Percentiles rank a stretch among this genome's conserved stretches.
phyloP scores from a whole-genome alignment of 192 early-diverging fungal species.

The Mortierella claussenii region DNA sequence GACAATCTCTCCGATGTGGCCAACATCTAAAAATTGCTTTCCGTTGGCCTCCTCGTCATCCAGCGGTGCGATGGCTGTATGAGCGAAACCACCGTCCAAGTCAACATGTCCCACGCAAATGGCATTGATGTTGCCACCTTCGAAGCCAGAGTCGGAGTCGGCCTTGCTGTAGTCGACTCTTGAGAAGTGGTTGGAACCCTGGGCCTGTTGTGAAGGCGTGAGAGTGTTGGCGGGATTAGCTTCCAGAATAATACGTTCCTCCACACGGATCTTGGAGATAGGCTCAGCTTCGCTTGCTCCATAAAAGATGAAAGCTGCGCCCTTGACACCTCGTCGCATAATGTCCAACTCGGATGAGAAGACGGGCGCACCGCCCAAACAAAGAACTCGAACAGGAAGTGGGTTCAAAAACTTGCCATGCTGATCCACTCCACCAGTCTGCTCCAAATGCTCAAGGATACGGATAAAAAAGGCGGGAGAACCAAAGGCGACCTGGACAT shows the following conservation, averaged over 20 bases:
- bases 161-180: conserved; percentile 1
- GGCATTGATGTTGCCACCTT: conserved; percentile 44
- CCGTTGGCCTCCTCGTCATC: conserved; percentile 21
- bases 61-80: conserved; percentile 34
- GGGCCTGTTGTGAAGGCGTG: conserved; percentile 1
- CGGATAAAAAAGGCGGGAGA: conserved; percentile 48
- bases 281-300: conserved; percentile 51
- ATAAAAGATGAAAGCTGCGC: conserved; percentile 46
- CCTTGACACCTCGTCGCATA: conserved; percentile 42
- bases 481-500: conserved; percentile 48
- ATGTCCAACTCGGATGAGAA: conserved; percentile 50
- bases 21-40: conserved; percentile 34
- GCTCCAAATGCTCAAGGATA: conserved; percentile 33
- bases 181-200: conserved; percentile 26
- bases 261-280: conserved; percentile 48
- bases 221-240: conserved; percentile 10
- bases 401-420: conserved; percentile 38
- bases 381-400: conserved; percentile 41
- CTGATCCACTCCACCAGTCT: conserved; percentile 34
- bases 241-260: conserved; percentile 45
- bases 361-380: conserved; percentile 45
- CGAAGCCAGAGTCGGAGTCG: conserved; percentile 34
- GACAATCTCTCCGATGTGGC: conserved; percentile 46
- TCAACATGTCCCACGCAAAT: conserved; percentile 50
- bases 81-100: conserved; percentile 40